Conservation (phyloP, 2,329 filamentous ascomycete genomes). For the Trichoderma hamatum region DNA sequence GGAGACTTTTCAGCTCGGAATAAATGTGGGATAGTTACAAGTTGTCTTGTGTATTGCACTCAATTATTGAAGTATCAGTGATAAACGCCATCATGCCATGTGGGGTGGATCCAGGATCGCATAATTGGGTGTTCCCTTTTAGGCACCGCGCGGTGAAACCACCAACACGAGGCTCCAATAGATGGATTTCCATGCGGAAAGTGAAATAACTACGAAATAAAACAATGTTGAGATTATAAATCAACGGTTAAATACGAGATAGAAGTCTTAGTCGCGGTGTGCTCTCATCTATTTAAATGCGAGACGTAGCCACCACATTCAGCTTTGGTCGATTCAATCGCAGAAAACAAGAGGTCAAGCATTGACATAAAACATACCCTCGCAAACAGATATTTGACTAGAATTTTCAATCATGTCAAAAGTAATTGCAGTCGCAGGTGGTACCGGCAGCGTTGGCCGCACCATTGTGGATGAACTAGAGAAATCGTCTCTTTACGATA, state of each 20-base stretch:
- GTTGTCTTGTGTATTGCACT: background rate
- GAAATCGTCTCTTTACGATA: background rate
- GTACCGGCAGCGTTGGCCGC: conserved; percentile 12
- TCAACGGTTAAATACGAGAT: background rate
- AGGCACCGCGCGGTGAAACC: conserved; percentile 16
- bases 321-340: background rate
- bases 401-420: background rate
- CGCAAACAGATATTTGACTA: background rate
- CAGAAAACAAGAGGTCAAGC: background rate
- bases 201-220: background rate
- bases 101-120: background rate
- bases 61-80: background rate
- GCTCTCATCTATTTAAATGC: background rate
- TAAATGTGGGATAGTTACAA: background rate
- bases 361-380: background rate
- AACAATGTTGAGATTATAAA: background rate
- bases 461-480: conserved; percentile 16
- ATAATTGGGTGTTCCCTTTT: background rate
- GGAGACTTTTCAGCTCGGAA: conserved; percentile 6
- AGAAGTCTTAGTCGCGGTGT: background rate
- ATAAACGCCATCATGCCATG: background rate
- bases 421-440: conserved; percentile 15
- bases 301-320: background rate
- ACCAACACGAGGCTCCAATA: too few relatives aligned
- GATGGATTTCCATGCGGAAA: background rate